Percentiles rank a stretch among this genome's conserved stretches.
phyloP scores from a whole-genome alignment of 2,329 filamentous ascomycete genomes.

The Coniochaeta prunicola region DNA sequence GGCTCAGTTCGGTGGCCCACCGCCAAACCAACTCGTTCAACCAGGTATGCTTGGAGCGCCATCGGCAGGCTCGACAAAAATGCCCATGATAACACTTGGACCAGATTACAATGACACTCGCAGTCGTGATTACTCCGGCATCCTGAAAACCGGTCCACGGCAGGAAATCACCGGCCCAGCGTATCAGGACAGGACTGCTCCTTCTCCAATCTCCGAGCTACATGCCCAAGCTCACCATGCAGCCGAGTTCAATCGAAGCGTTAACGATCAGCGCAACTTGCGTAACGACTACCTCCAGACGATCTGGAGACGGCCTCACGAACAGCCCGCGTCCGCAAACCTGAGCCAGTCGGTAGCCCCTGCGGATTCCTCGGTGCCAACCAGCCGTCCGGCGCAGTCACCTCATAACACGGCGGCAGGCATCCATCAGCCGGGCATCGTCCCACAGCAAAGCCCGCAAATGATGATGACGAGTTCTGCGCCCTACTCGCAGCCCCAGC shows the following conservation, averaged over 20 bases:
- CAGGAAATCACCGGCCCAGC: conserved; percentile 84
- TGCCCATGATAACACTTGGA: conserved; percentile 78
- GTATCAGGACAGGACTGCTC: conserved; percentile 80
- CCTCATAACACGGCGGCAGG: conserved; percentile 48
- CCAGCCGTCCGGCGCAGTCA: conserved; percentile 48
- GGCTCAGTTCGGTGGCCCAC: conserved; percentile 56
- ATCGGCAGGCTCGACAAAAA: conserved; percentile 59
- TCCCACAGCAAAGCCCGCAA: conserved; percentile 57
- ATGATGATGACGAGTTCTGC: conserved; percentile 55
- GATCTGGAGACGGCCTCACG: conserved; percentile 77
- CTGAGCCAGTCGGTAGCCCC: conserved; percentile 39
- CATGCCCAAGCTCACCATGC: conserved; percentile 81
- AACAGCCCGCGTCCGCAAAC: conserved; percentile 53
- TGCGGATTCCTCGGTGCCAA: conserved; percentile 35
- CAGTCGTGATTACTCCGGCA: conserved; percentile 73
- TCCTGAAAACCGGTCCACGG: conserved; percentile 69
- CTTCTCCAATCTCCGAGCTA: conserved; percentile 70
- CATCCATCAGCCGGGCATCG: conserved; percentile 48
- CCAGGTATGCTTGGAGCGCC: conserved; percentile 62
- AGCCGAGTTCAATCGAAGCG: conserved; percentile 80
- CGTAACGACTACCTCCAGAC: conserved; percentile 74
- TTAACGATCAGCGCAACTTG: conserved; percentile 73
- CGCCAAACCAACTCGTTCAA: conserved; percentile 63
- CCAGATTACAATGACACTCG: conserved; percentile 72
- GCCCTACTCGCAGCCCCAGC: conserved; percentile 63